Evolutionary conservation across 2,329 filamentous ascomycete genomes (phyloP).

Genomic region (Talaromyces sp.): DNA sequence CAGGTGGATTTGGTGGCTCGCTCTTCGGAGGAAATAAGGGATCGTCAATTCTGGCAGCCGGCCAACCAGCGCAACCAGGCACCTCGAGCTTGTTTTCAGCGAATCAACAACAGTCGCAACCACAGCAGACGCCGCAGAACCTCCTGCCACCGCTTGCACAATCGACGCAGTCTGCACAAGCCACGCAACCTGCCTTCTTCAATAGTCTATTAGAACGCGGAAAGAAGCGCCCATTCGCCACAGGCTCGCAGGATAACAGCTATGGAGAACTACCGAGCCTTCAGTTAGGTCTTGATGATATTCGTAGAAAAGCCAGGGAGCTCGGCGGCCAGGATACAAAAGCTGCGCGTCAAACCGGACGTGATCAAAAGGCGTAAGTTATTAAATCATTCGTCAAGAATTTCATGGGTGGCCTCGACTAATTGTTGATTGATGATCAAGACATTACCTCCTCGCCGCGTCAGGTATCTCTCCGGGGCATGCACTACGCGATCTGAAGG

Average conservation of each 20-base stretch:
- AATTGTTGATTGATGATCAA: slow-evolving; percentile 33
- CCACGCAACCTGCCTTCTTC: slow-evolving; percentile 58
- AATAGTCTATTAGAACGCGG: slow-evolving; percentile 62
- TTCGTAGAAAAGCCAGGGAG: slow-evolving; percentile 70
- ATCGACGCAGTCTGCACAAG: slow-evolving; percentile 27
- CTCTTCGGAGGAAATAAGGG: slow-evolving; percentile 15
- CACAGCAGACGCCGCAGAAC: slow-evolving; percentile 28
- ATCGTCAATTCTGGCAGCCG: slow-evolving; percentile 6
- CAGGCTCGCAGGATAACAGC: slow-evolving; percentile 48
- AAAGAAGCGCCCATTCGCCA: slow-evolving; percentile 63
- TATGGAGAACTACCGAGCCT: slow-evolving; percentile 81
- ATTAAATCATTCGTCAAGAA: neutral
- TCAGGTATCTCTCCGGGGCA: slow-evolving; percentile 87
- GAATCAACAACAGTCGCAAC: slow-evolving; percentile 24
- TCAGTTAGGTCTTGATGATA: slow-evolving; percentile 86
- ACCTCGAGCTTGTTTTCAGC: slow-evolving; percentile 29
- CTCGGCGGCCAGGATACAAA: slow-evolving; percentile 65
- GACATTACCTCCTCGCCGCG: slow-evolving; percentile 87
- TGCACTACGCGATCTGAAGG: slow-evolving; percentile 80
- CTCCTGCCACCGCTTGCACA: slow-evolving; percentile 26
- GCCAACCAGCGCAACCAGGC: slow-evolving; percentile 25
- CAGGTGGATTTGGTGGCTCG: slow-evolving; percentile 15
- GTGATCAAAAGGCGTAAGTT: slow-evolving; percentile 53
- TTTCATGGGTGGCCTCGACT: neutral
- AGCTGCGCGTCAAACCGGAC: slow-evolving; percentile 38